Percentiles rank a stretch among this genome's conserved stretches.
Evolutionary conservation across 306 rosid genomes (phyloP).

Genomic region (Casuarina glauca): DNA sequence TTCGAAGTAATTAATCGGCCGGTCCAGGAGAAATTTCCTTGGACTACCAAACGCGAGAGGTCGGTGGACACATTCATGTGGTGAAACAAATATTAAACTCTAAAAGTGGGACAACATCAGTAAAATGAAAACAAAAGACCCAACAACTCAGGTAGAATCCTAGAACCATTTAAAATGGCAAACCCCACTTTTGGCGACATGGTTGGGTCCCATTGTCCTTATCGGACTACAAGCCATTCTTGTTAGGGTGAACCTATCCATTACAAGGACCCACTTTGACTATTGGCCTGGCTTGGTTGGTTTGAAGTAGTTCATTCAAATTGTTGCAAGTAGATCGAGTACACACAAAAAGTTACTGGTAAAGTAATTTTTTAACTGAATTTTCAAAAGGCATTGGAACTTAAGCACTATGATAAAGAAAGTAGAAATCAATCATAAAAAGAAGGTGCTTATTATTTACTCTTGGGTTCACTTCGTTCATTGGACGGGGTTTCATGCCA

Average conservation of each 20-base stretch:
- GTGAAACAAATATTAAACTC: slow-evolving; percentile 14
- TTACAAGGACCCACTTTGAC: slow-evolving; percentile 45
- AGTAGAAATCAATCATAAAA: slow-evolving; percentile 21
- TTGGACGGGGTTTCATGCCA: no score
- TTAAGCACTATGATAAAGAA: neutral
- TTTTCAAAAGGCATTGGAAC: slow-evolving; percentile 4
- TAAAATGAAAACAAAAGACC: slow-evolving; percentile 18
- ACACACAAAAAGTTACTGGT: slow-evolving; percentile 3
- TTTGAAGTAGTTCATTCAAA: neutral
- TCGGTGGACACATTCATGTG: slow-evolving; percentile 21
- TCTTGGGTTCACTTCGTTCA: neutral
- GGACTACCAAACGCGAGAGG: neutral
- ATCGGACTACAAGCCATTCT: slow-evolving; percentile 23
- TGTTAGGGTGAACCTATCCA: slow-evolving; percentile 26
- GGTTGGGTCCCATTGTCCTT: slow-evolving; percentile 23
- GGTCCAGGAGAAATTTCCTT: no score
- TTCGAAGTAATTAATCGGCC: no score
- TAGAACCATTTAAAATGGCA: neutral
- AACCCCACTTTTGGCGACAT: slow-evolving; percentile 28
- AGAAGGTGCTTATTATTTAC: slow-evolving; percentile 25
- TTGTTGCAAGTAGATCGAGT: neutral
- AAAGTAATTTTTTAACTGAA: slow-evolving; percentile 17
- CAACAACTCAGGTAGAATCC: slow-evolving; percentile 19
- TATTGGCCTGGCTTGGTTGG: slow-evolving; percentile 30
- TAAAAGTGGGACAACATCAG: slow-evolving; percentile 32